phyloP scores from a whole-genome alignment of 2,329 filamentous ascomycete species.

The Penicillium sp. region DNA sequence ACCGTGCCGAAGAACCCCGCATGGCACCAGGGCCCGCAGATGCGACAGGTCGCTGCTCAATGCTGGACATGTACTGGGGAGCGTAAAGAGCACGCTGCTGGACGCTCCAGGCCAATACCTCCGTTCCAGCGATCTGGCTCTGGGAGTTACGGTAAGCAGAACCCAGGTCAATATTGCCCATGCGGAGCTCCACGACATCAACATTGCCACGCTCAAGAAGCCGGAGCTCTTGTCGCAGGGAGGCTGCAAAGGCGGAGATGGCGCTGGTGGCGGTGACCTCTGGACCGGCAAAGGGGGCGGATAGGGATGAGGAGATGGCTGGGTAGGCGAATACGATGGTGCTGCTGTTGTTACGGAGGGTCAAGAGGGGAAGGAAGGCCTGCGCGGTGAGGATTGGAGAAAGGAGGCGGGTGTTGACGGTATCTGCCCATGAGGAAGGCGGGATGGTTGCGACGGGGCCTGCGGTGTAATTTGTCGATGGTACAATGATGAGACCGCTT shows the following conservation, averaged over 20 bases:
- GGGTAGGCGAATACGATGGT: conserved; percentile 47
- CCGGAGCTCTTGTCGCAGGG: conserved; percentile 75
- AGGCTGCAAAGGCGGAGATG: conserved; percentile 80
- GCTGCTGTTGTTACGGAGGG: conserved; percentile 55
- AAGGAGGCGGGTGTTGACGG: conserved; percentile 87
- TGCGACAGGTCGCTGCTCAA: conserved; percentile 42
- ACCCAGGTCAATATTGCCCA: conserved; percentile 86
- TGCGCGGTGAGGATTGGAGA: conserved; percentile 87
- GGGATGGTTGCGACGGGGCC: conserved; percentile 84
- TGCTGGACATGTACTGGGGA: conserved; percentile 43
- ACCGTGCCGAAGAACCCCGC: conserved; percentile 70
- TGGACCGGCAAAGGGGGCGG: conserved; percentile 58
- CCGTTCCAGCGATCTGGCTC: conserved; percentile 47
- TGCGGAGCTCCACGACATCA: conserved; percentile 80
- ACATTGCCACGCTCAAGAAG: conserved; percentile 63
- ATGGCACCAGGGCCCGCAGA: conserved; percentile 40
- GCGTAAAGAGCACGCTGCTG: conserved; percentile 55
- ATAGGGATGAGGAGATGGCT: conserved; percentile 47
- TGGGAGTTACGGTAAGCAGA: conserved; percentile 53
- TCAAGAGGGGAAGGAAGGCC: conserved; percentile 80
- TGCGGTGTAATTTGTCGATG: conserved; percentile 73
- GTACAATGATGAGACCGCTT: conserved; percentile 79
- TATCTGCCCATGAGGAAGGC: conserved; percentile 80
- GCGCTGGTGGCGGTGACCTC: conserved; percentile 85
- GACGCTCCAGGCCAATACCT: conserved; percentile 61